Evolutionary conservation across 495 filamentous ascomycete species (phyloP).

Genomic region (Aspergillus panamensis): DNA sequence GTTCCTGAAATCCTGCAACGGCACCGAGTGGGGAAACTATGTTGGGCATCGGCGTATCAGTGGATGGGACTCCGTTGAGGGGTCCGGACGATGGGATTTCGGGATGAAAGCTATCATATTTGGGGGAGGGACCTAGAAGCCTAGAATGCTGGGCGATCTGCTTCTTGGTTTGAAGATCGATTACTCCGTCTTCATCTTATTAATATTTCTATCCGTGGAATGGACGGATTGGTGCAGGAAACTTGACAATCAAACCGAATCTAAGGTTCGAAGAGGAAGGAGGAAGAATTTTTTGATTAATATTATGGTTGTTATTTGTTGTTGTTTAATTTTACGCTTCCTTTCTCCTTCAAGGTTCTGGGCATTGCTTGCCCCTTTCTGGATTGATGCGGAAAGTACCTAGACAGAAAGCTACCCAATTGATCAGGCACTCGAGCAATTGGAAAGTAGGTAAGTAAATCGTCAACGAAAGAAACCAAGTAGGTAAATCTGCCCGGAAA

Average conservation of each 20-base stretch:
- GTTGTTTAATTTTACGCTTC: neutral
- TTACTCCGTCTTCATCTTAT: too few species aligned
- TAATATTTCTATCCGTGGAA: slow-evolving; percentile 1
- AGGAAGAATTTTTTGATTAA: neutral
- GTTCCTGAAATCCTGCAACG: slow-evolving; percentile 29
- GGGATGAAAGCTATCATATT: neutral
- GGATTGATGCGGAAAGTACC: neutral
- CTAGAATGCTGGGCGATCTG: slow-evolving; percentile 10
- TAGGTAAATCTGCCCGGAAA: slow-evolving; percentile 8
- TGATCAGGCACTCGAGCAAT: neutral
- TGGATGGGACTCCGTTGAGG: neutral
- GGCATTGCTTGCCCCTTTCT: slow-evolving; percentile 1
- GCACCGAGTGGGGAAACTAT: slow-evolving; percentile 20
- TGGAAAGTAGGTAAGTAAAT: slow-evolving; percentile 1
- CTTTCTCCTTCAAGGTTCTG: neutral
- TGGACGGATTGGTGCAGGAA: slow-evolving; percentile 22
- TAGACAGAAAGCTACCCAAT: neutral
- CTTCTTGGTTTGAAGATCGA: slow-evolving; percentile 9
- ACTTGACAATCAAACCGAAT: neutral
- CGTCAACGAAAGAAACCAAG: slow-evolving; percentile 12
- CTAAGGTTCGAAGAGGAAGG: neutral
- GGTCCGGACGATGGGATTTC: neutral
- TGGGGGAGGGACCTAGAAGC: neutral
- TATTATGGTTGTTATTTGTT: neutral
- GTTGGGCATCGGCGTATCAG: neutral